Base-by-base conservation (phyloP, 1,139 yeast species). In the Protomyces macrosporus region DNA sequence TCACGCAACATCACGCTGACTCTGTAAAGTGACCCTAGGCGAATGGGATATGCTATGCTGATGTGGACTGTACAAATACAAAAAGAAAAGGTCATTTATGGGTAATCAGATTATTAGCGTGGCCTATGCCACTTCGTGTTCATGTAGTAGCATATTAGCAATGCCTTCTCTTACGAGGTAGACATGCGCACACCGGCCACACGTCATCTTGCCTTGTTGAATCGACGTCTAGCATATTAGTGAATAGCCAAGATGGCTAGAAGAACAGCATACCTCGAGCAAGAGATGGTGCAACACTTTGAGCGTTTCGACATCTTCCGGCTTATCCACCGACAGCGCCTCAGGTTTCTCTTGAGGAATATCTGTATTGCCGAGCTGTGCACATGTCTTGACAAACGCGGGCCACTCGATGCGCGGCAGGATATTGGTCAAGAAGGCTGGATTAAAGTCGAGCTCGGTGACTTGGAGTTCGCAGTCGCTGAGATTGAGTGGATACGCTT, bases 81-180 rank as follows among this genome's bases (percentile, higher is more conserved):
- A 36, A 36, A 9, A 36, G 50, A 7, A 14, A 16, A 42, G 42
- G n/a, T n/a, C 42, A 10, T n/a, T 10, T 42, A 42, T 6, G 7
- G 50, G 30, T 6, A 6, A 14, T 42, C 23, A 42, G 30, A 7
- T 2, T 3, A 42, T 1, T 2, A 3, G 23, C n/a, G 12, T 7
- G 14, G 35, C 3, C n/a, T 40, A 58, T 42, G 45, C 56, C 42
- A 65, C 59, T 37, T 65, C 67, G 75, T 93, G 98, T 23, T 98
- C 98, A 54, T 98, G 98, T 62, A 93, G 81, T 67, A 93, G 79
- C 75, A 93, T 88, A 79, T 93, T 93, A 57, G 99, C 97, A 71
- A 93, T 90, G 65, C 93, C 84, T 78, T 90, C 91, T 76, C 91
- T 91, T 76, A 93, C 88, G 76, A 87, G 84, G 76, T 91, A 95